Evolutionary conservation across 2,329 filamentous ascomycete genomes (phyloP).

Genomic region (Colletotrichum lupini): DNA sequence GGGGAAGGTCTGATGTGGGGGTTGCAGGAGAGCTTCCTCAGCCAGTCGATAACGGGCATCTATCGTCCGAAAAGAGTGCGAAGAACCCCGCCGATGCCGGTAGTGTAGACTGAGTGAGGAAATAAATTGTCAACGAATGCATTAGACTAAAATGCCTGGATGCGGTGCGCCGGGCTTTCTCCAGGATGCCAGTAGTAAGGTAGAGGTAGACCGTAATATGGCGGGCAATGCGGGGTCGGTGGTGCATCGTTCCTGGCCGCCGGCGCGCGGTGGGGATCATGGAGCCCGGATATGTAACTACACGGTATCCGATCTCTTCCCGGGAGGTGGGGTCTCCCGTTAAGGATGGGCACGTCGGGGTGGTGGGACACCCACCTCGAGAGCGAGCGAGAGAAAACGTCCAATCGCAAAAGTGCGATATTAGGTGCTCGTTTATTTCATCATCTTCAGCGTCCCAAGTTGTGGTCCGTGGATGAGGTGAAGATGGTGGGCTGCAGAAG

Average conservation of each 20-base stretch:
- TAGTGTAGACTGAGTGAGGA: conserved; percentile 1
- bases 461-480: no score
- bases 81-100: neutral
- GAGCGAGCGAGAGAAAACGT: no score
- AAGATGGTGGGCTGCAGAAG: neutral
- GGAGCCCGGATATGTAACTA: conserved; percentile 24
- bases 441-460: neutral
- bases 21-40: neutral
- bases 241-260: neutral
- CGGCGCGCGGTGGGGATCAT: conserved; percentile 2
- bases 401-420: neutral
- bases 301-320: conserved; percentile 16
- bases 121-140: conserved; percentile 26
- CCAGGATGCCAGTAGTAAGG: neutral
- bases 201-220: neutral
- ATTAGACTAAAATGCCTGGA: neutral
- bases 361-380: no score
- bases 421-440: neutral
- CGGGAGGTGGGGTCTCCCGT: neutral
- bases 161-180: neutral
- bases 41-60: neutral
- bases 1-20: neutral
- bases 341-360: neutral
- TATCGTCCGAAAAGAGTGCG: neutral
- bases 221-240: conserved; percentile 1